Evolutionary conservation across 2,329 filamentous ascomycete genomes (phyloP).

Genomic region (Cercospora sp.): DNA sequence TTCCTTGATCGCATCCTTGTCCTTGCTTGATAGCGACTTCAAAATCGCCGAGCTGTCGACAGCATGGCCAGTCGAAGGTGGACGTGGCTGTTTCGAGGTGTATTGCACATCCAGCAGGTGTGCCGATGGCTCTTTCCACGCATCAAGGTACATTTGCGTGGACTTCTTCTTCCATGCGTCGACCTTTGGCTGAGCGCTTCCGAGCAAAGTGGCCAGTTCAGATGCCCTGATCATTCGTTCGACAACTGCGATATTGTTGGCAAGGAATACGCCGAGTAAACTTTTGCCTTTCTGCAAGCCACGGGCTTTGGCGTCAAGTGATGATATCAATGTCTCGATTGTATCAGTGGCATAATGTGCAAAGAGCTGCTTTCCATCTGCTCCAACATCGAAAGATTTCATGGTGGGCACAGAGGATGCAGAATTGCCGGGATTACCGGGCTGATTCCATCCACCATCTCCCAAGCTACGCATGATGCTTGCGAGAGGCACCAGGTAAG

Average conservation of each 20-base stretch:
- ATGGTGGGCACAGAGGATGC: slow-evolving; percentile 68
- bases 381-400: slow-evolving; percentile 80
- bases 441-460: slow-evolving; percentile 80
- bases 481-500: slow-evolving; percentile 80
- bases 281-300: slow-evolving; percentile 73
- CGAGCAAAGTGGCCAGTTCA: slow-evolving; percentile 71
- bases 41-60: slow-evolving; percentile 80
- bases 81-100: slow-evolving; percentile 72
- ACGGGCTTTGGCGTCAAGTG: slow-evolving; percentile 73
- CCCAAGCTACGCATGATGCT: slow-evolving; percentile 90
- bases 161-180: slow-evolving; percentile 88
- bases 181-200: slow-evolving; percentile 53
- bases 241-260: slow-evolving; percentile 81
- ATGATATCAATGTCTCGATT: slow-evolving; percentile 74
- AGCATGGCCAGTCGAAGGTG: slow-evolving; percentile 64
- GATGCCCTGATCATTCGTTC: slow-evolving; percentile 82
- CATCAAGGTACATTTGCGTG: slow-evolving; percentile 75
- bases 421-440: slow-evolving; percentile 54
- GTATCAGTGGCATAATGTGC: slow-evolving; percentile 88
- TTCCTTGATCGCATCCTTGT: slow-evolving; percentile 93
- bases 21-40: slow-evolving; percentile 80
- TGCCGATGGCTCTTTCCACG: slow-evolving; percentile 84
- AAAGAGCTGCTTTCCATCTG: slow-evolving; percentile 84
- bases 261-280: slow-evolving; percentile 82
- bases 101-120: slow-evolving; percentile 89